These are phyloP conservation scores for Chamaecrista fasciculata DNA, from an alignment of 306 rosid genomes.

Conservation along the genomic window DNA sequence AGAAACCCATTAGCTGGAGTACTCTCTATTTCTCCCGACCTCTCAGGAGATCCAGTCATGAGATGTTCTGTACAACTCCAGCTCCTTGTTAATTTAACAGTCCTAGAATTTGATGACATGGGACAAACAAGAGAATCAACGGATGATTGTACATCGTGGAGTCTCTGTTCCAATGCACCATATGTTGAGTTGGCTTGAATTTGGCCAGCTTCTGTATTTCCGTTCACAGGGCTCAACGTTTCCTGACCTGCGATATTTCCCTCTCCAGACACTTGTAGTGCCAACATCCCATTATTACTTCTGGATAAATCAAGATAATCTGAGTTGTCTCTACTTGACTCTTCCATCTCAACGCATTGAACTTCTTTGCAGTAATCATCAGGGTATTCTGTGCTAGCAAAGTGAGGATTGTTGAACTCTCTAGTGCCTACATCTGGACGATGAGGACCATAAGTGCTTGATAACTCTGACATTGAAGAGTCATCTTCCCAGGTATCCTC, in stretches of 20 bases:
- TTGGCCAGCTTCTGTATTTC: constrained; percentile 39
- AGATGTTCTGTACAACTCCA: constrained; percentile 73
- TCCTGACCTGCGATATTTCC: constrained; percentile 45
- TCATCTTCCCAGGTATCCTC: constrained; percentile 71
- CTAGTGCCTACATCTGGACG: constrained; percentile 33
- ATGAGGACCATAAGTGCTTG: constrained; percentile 51
- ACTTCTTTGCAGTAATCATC: constrained; percentile 91
- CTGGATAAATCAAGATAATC: constrained; percentile 36
- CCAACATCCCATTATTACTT: constrained; percentile 39
- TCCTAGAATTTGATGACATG: constrained; percentile 36
- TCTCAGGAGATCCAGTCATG: constrained; percentile 56
- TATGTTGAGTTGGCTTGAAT: constrained; percentile 40
- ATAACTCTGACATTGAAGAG: constrained; percentile 69
- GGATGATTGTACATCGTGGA: constrained; percentile 34
- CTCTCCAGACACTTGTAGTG: constrained; percentile 32
- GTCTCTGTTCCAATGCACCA: constrained; percentile 39
- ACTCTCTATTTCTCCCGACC: constrained; percentile 39
- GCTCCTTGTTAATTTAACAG: constrained; percentile 66
- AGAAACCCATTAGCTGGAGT: constrained; percentile 75
- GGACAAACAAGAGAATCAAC: constrained; percentile 39
- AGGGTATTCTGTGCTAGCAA: constrained; percentile 40
- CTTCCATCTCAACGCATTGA: constrained; percentile 72
- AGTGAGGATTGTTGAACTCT: constrained; percentile 67
- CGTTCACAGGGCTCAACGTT: constrained; percentile 45
- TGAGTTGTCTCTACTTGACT: constrained; percentile 46